Evolutionary conservation across 441 rosid species (phyloP).

Genomic region (Metrosideros polymorpha): DNA sequence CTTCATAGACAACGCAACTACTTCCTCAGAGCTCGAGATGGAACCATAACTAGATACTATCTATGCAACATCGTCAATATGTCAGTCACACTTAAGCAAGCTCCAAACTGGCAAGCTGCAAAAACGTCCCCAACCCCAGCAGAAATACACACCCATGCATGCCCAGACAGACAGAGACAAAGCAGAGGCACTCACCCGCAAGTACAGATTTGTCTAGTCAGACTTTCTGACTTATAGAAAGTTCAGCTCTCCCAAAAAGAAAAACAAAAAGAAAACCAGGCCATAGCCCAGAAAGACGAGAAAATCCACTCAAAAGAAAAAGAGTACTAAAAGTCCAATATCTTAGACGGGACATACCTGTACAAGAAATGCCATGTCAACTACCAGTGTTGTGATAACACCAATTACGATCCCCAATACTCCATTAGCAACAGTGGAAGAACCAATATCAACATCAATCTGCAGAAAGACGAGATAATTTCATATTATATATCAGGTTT

Average conservation of each 20-base stretch:
- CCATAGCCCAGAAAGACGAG: background rate
- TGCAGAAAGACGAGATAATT: constrained; percentile 14
- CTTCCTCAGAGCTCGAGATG: background rate
- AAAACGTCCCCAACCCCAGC: background rate
- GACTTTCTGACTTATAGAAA: background rate
- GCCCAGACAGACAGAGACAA: background rate
- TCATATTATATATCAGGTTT: background rate
- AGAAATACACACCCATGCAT: background rate
- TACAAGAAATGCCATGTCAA: constrained; percentile 99
- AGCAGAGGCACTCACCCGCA: background rate
- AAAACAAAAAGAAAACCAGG: background rate
- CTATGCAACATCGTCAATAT: background rate
- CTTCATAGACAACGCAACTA: background rate
- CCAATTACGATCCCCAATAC: constrained; percentile 96
- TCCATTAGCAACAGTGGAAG: constrained; percentile 98
- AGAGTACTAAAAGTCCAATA: background rate
- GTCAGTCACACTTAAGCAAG: background rate
- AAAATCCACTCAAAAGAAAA: background rate
- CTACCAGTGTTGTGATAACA: constrained; percentile 84
- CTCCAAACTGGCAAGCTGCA: background rate
- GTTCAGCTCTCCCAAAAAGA: background rate
- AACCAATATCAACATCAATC: constrained; percentile 98
- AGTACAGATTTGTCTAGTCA: background rate
- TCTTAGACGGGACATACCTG: constrained; percentile 40
- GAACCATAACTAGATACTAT: background rate